phyloP scores from a whole-genome alignment of 768 basidiomycete genomes.

The Tremella fuciformis region DNA sequence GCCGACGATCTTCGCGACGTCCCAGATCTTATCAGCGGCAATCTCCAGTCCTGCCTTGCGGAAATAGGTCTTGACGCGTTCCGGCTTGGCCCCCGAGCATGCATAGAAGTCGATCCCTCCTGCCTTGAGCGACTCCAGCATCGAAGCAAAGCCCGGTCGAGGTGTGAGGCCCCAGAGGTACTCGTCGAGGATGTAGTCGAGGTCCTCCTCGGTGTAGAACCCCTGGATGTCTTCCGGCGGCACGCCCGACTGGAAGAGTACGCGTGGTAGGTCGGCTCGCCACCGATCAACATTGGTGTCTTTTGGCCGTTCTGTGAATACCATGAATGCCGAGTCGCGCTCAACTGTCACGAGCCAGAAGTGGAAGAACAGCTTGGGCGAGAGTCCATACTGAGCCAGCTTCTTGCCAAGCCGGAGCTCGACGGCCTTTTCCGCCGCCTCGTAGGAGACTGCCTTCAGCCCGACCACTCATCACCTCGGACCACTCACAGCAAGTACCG shows the following conservation, averaged over 20 bases:
- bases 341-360: constrained; percentile 1
- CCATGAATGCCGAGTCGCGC: not conserved
- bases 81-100: constrained; percentile 4
- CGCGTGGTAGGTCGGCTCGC: not conserved
- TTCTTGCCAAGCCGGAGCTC: constrained; percentile 1
- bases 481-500: constrained; percentile 6
- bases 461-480: no score
- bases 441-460: constrained; percentile 9
- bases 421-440: not conserved
- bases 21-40: not conserved
- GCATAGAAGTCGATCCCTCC: constrained; percentile 7
- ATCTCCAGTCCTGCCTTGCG: not conserved
- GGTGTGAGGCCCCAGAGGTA: constrained; percentile 6
- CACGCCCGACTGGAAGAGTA: constrained; percentile 9
- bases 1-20: not conserved
- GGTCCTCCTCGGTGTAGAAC: constrained; percentile 5
- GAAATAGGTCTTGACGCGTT: constrained; percentile 7
- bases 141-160: constrained; percentile 9
- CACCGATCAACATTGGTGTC: not conserved
- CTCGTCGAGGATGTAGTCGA: not conserved
- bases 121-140: constrained; percentile 5
- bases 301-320: not conserved
- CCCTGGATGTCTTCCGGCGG: constrained; percentile 2
- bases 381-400: constrained; percentile 5
- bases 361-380: not conserved